Conservation (phyloP, 1,284 basidiomycete genomes). For the Cryptococcus sp. region DNA sequence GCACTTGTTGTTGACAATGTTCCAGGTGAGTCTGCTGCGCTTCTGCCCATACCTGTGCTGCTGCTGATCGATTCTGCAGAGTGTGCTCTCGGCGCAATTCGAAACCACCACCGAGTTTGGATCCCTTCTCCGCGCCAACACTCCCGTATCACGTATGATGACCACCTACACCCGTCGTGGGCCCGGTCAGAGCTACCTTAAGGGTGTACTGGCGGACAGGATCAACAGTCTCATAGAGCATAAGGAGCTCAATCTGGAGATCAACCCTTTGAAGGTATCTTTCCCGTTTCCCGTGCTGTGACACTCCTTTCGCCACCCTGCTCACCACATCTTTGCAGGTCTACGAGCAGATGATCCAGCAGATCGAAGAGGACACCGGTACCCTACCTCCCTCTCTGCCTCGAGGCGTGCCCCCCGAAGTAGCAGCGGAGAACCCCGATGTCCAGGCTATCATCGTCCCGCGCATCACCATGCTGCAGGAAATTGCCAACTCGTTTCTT, state of each 20-base stretch:
- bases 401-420: constrained; percentile 85
- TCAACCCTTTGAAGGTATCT: constrained; percentile 93
- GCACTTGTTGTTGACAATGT: constrained; percentile 97
- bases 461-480: constrained; percentile 95
- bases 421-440: constrained; percentile 86
- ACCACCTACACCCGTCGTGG: constrained; percentile 98
- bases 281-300: not conserved
- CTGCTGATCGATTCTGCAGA: constrained; percentile 55
- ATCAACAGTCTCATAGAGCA: constrained; percentile 98
- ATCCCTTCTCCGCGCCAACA: constrained; percentile 93
- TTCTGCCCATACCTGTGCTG: not conserved
- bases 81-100: constrained; percentile 95
- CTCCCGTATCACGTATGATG: constrained; percentile 99
- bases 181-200: constrained; percentile 95
- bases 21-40: constrained; percentile 56
- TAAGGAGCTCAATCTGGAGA: constrained; percentile 96
- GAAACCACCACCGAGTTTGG: constrained; percentile 98
- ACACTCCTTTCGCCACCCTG: not conserved
- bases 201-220: constrained; percentile 90
- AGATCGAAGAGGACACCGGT: constrained; percentile 95
- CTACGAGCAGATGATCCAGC: constrained; percentile 97
- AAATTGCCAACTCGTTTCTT: constrained; percentile 96
- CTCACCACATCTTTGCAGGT: constrained; percentile 56
- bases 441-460: constrained; percentile 97
- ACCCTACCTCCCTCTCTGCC: constrained; percentile 84